These are phyloP conservation scores for Bidens hawaiensis DNA, from an alignment of 140 eudicot genomes.

Conservation along the genomic window DNA sequence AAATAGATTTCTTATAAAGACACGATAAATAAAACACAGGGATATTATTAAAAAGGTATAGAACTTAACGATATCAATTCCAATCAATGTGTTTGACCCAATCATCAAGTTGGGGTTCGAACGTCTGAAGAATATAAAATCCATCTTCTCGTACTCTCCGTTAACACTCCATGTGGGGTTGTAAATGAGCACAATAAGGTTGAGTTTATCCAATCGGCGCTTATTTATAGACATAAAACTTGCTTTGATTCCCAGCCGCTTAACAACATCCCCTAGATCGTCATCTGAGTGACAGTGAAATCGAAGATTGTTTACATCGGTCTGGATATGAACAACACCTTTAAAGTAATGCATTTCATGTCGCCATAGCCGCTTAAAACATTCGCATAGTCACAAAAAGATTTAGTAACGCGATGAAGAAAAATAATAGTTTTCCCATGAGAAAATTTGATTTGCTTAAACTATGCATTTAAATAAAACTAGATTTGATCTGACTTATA, in stretches of 20 bases:
- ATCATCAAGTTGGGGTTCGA: too few species aligned
- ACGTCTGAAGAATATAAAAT: too few species aligned
- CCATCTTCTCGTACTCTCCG: not conserved
- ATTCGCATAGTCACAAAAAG: not conserved
- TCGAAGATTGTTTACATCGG: conserved; percentile 7
- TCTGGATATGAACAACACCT: not conserved
- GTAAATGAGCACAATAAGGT: not conserved
- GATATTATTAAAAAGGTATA: too few species aligned
- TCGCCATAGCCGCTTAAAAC: not conserved
- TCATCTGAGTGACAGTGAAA: conserved; percentile 20
- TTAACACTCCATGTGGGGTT: not conserved
- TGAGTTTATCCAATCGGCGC: not conserved
- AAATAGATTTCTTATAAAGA: too few species aligned
- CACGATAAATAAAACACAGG: too few species aligned
- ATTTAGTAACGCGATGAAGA: not conserved
- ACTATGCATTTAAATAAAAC: not conserved
- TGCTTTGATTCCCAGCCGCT: not conserved
- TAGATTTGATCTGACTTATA: not conserved
- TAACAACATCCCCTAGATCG: conserved; percentile 2
- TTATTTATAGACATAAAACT: not conserved
- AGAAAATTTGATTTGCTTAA: not conserved
- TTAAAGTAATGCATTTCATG: not conserved
- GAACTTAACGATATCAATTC: too few species aligned
- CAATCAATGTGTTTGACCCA: too few species aligned
- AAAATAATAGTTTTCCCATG: not conserved